A percentile compares a stretch with the other conserved stretches of the same genome.
Evolutionary conservation across 441 rosid species (phyloP).

Genomic region (Dalechampia spathulata): DNA sequence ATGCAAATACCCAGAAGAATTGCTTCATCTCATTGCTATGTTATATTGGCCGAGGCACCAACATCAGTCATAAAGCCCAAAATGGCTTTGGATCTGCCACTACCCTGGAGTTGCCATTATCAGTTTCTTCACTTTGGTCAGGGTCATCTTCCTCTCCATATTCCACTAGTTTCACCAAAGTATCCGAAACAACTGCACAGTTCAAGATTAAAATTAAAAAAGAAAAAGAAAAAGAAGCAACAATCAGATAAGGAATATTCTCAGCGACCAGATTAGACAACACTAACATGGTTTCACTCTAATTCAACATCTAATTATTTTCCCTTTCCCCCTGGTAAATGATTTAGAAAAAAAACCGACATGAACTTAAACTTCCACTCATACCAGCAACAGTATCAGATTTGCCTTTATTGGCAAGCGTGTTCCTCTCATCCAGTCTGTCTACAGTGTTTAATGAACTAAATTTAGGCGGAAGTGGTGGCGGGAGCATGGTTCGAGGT

Average conservation of each 20-base stretch:
- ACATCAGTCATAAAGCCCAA: conserved; percentile 47
- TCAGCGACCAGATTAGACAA: background rate
- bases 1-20: background rate
- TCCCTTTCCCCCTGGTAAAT: background rate
- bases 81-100: conserved; percentile 43
- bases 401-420: conserved; percentile 21
- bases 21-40: background rate
- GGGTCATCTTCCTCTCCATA: conserved; percentile 82
- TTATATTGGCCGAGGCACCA: background rate
- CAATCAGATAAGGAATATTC: too few relatives aligned
- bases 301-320: background rate
- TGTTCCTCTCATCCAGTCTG: conserved; percentile 22
- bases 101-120: conserved; percentile 15
- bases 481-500: conserved; percentile 28
- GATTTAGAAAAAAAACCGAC: background rate
- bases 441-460: conserved; percentile 21
- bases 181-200: conserved; percentile 44
- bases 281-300: too few relatives aligned
- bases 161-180: conserved; percentile 81
- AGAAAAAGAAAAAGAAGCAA: conserved; percentile 1
- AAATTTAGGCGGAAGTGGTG: conserved; percentile 40
- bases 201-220: background rate
- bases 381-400: conserved; percentile 51
- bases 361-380: background rate
- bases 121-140: conserved; percentile 36